Percentiles rank a stretch among this genome's conserved stretches.
Evolutionary conservation across 1,284 basidiomycete genomes (phyloP).

Genomic region (Microbotryum scabiosae): DNA sequence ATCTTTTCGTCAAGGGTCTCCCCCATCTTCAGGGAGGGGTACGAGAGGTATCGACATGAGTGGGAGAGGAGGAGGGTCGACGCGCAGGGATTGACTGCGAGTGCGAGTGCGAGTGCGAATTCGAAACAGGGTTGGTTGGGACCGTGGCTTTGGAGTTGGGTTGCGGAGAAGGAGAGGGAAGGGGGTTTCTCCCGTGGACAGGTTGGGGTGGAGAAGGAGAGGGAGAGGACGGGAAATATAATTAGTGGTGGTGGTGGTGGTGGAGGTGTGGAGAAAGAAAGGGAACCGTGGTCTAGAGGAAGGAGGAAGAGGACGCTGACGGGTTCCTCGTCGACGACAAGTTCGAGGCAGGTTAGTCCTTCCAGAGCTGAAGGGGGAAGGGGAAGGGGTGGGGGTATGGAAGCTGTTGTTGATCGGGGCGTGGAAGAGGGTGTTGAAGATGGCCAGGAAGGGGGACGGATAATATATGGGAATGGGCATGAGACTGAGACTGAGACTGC

Average conservation of each 20-base stretch:
- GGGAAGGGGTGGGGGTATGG: no score
- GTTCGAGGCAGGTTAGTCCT: not conserved
- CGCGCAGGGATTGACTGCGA: not conserved
- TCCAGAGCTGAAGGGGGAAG: no score
- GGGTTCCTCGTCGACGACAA: not conserved
- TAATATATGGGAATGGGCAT: no score
- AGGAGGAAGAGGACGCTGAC: not conserved
- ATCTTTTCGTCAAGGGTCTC: slow-evolving; percentile 89
- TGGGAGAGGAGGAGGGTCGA: slow-evolving; percentile 57
- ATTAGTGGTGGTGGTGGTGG: not conserved
- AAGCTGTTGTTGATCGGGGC: no score
- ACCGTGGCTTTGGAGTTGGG: not conserved
- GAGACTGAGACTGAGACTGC: no score
- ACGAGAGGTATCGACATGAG: slow-evolving; percentile 83
- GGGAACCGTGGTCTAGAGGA: not conserved
- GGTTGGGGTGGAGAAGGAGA: not conserved
- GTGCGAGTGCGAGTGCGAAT: not conserved
- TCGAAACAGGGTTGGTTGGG: no score
- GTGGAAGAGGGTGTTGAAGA: no score
- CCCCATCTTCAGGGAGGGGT: slow-evolving; percentile 72
- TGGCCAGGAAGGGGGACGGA: no score
- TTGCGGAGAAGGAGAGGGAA: not conserved
- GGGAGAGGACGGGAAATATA: not conserved
- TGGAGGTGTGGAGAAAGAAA: not conserved
- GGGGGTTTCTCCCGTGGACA: not conserved